These are phyloP conservation scores for Rostrohypoxylon terebratum DNA, from an alignment of 495 filamentous ascomycete genomes.

Conservation along the genomic window DNA sequence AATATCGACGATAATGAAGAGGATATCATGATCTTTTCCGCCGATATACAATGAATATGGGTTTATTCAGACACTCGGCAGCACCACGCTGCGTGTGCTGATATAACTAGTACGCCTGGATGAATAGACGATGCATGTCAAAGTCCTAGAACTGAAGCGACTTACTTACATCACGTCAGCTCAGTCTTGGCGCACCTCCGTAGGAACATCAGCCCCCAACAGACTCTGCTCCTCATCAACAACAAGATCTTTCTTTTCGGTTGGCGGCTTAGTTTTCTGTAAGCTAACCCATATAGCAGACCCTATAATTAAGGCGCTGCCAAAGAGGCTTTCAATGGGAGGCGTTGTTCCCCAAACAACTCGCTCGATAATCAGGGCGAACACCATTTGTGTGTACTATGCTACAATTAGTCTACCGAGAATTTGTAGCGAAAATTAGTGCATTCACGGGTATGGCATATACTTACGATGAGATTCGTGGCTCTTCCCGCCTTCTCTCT, in stretches of 20 bases:
- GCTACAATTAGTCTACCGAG: conserved; percentile 6
- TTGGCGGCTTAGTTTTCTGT: conserved; percentile 49
- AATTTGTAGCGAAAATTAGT: not conserved
- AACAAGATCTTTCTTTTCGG: conserved; percentile 20
- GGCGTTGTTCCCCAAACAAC: conserved; percentile 79
- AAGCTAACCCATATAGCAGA: conserved; percentile 79
- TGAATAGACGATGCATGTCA: not conserved
- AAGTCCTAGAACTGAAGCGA: not conserved
- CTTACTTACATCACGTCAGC: conserved; percentile 13
- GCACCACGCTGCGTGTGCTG: not conserved
- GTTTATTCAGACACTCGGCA: not conserved
- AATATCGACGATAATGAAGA: not conserved
- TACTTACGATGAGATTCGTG: conserved; percentile 74
- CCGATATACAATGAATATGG: not conserved
- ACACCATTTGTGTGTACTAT: conserved; percentile 81
- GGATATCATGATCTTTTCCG: not conserved
- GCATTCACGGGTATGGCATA: not conserved
- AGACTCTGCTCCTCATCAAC: conserved; percentile 53
- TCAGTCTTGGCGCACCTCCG: conserved; percentile 21
- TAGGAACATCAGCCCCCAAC: conserved; percentile 34
- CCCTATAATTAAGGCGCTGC: conserved; percentile 76
- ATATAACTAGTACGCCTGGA: conserved; percentile 2
- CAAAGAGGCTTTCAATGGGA: conserved; percentile 69
- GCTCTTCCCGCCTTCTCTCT: conserved; percentile 74
- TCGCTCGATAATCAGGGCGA: conserved; percentile 80